Base-by-base conservation (phyloP, 495 filamentous ascomycete genomes). In the Terfezia claveryi region DNA sequence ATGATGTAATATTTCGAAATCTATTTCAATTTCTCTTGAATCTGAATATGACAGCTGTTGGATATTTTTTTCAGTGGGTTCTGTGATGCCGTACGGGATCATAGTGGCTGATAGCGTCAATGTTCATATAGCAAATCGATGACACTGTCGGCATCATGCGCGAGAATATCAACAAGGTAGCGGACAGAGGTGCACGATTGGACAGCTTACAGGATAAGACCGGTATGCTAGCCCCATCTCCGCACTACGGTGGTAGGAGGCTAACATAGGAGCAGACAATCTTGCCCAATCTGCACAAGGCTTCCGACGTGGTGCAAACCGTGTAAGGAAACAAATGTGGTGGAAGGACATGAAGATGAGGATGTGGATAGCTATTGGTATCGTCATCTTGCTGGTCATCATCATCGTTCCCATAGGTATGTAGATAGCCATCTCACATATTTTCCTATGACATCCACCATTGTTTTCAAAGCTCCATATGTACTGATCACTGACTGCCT, bases 341-440 rank as follows among this genome's bases (percentile, higher is more conserved):
- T 83, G 80, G 83, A 83, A 88, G 77, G 89, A 98, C 69, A 94
- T 96, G 87, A 94, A 94, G 77, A 99, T 96, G 91, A 80, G 89
- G 64, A 91, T 95, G 72, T 96, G 87, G 68, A 72, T 99, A 63
- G 82, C 87, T 57, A 74, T 81, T 55, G 89, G 85, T 57, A 81
- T 96, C 69, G 81, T 94, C 62, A 72, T 95, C 54, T 71, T 96
- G 58, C 74, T 96, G 55, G 71, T 94, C 55, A 77, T 98, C 65
- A 95, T 98, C 65, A 87, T 95, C 63, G 81, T 94, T 55, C 87
- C 86, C 52, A 72, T 80, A 57, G 84, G 89, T 91, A 78, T 69
- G 41, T 46, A 9, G 4, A 46, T 14, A 14, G 17, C 17, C 41
- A 3, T 46, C 41, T 4, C 41, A 6, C 4, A 32, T 32, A 1